These are phyloP conservation scores for Scheffersomyces insectosa DNA, from an alignment of 1,139 yeast species.

Conservation along the genomic window DNA sequence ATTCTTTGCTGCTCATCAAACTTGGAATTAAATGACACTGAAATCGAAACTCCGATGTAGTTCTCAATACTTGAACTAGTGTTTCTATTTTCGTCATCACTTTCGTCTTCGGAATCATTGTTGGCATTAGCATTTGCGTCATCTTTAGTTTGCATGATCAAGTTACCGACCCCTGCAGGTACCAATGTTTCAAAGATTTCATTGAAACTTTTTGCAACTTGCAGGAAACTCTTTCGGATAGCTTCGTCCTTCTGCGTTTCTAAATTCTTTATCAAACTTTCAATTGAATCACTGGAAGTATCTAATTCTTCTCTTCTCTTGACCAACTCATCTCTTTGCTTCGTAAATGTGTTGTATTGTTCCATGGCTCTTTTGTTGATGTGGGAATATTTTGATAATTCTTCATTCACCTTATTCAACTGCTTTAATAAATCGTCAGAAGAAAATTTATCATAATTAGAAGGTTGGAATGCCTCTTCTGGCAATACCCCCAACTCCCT, in stretches of 20 bases:
- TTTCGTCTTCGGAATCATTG: slow-evolving; percentile 17
- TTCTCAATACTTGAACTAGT: slow-evolving; percentile 44
- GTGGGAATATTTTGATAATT: slow-evolving; percentile 65
- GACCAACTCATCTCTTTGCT: slow-evolving; percentile 67
- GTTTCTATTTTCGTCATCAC: background rate
- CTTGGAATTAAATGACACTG: slow-evolving; percentile 88
- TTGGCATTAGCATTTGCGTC: slow-evolving; percentile 19
- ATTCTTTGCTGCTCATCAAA: slow-evolving; percentile 84
- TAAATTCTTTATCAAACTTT: slow-evolving; percentile 66
- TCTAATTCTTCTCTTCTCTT: slow-evolving; percentile 70
- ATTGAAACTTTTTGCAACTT: slow-evolving; percentile 72
- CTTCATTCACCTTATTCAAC: slow-evolving; percentile 58
- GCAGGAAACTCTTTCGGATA: slow-evolving; percentile 72
- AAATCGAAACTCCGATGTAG: slow-evolving; percentile 80
- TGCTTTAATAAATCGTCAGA: slow-evolving; percentile 58
- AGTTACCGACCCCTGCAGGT: slow-evolving; percentile 77
- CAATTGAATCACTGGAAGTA: slow-evolving; percentile 71
- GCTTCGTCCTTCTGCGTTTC: slow-evolving; percentile 84
- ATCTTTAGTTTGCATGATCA: slow-evolving; percentile 57
- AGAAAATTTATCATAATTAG: slow-evolving; percentile 41
- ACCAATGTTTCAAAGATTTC: slow-evolving; percentile 78
- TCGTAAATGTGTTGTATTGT: slow-evolving; percentile 73
- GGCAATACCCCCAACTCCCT: slow-evolving; percentile 86
- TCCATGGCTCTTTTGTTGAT: slow-evolving; percentile 91
- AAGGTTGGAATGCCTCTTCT: slow-evolving; percentile 68